Conservation (phyloP, 441 rosid species). For the Mallotus repandus region DNA sequence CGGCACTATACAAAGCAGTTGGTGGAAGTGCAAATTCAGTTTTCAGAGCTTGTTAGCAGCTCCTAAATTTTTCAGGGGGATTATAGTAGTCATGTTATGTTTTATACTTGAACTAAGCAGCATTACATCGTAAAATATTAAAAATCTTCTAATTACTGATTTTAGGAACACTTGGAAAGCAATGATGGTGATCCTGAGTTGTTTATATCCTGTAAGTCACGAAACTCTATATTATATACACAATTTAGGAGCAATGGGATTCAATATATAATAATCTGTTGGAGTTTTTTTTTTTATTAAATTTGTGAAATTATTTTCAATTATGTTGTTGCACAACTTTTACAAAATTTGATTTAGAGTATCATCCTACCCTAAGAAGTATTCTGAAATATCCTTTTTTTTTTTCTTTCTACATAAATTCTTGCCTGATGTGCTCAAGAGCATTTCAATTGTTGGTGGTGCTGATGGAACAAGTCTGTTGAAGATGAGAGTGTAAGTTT, state of each 20-base stretch:
- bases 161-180: constrained; percentile 84
- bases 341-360: no score
- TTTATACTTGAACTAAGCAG: no score
- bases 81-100: background rate
- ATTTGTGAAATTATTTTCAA: no score
- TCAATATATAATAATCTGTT: no score
- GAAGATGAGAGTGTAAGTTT: constrained; percentile 87
- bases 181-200: constrained; percentile 96
- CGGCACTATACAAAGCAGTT: constrained; percentile 80
- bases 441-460: constrained; percentile 89
- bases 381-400: constrained; percentile 3
- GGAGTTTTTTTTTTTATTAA: no score
- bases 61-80: constrained; percentile 69
- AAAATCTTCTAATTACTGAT: no score
- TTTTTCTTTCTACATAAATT: constrained; percentile 35
- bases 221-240: background rate
- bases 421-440: constrained; percentile 92
- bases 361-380: no score
- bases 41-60: constrained; percentile 91
- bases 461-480: constrained; percentile 92
- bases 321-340: no score
- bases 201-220: constrained; percentile 76
- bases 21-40: constrained; percentile 84
- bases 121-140: no score
- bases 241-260: no score